These are phyloP conservation scores for Cercophora samala DNA, from an alignment of 495 filamentous ascomycete genomes.

Conservation along the genomic window DNA sequence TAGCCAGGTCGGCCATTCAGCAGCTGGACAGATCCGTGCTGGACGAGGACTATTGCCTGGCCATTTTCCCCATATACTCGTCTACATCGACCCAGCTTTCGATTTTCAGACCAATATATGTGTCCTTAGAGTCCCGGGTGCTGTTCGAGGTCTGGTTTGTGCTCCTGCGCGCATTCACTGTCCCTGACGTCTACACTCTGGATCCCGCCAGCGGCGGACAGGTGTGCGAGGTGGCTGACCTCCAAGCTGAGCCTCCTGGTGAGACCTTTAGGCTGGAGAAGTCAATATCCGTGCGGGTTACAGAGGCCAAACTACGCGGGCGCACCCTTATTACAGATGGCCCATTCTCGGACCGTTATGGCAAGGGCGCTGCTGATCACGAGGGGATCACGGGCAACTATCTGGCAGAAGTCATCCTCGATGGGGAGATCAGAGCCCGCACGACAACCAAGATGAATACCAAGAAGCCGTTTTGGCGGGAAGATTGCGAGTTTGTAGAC, in stretches of 20 bases:
- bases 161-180: slow-evolving; percentile 83
- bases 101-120: slow-evolving; percentile 71
- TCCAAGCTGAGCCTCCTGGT: slow-evolving; percentile 37
- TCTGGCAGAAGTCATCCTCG: slow-evolving; percentile 87
- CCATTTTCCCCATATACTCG: slow-evolving; percentile 81
- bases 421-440: slow-evolving; percentile 81
- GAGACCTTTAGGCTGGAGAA: slow-evolving; percentile 60
- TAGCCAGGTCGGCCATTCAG: slow-evolving; percentile 86
- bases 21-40: slow-evolving; percentile 86
- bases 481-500: slow-evolving; percentile 84
- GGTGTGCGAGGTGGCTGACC: slow-evolving; percentile 40
- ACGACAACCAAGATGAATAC: slow-evolving; percentile 81
- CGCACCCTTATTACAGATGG: slow-evolving; percentile 31
- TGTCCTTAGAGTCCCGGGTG: slow-evolving; percentile 81
- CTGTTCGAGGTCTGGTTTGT: slow-evolving; percentile 98
- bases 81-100: slow-evolving; percentile 59
- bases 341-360: slow-evolving; percentile 30
- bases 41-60: slow-evolving; percentile 91
- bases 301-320: slow-evolving; percentile 56
- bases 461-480: slow-evolving; percentile 88
- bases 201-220: slow-evolving; percentile 37
- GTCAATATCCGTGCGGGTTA: slow-evolving; percentile 52
- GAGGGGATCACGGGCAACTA: slow-evolving; percentile 57
- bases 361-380: slow-evolving; percentile 30
- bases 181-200: slow-evolving; percentile 82